A percentile compares a stretch with the other conserved stretches of the same genome.
Conservation (phyloP, 148 eudicot genomes). For the Persicaria tinctoria region DNA sequence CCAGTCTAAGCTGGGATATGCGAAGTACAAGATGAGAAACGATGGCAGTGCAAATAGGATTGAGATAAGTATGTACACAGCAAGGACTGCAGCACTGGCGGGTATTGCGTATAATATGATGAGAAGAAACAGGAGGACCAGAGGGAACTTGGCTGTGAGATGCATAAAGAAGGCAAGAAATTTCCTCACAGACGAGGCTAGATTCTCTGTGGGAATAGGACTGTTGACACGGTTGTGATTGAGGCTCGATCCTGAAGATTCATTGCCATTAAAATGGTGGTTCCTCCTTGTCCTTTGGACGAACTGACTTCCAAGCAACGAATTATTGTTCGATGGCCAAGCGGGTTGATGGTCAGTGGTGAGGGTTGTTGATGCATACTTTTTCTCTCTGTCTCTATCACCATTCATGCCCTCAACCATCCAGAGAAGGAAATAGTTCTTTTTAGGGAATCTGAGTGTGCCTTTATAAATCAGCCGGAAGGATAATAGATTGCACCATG, state of each 20-base stretch:
- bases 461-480: slow-evolving; percentile 42
- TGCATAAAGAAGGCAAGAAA: slow-evolving; percentile 47
- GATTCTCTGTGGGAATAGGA: slow-evolving; percentile 23
- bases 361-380: slow-evolving; percentile 13
- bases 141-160: slow-evolving; percentile 48
- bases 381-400: slow-evolving; percentile 31
- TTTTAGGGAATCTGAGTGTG: slow-evolving; percentile 43
- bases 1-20: slow-evolving; percentile 64
- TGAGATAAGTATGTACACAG: slow-evolving; percentile 51
- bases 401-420: slow-evolving; percentile 72
- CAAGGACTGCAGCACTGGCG: slow-evolving; percentile 54
- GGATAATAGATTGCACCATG: slow-evolving; percentile 56
- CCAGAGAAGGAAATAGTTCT: slow-evolving; percentile 59
- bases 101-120: slow-evolving; percentile 54
- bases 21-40: slow-evolving; percentile 50
- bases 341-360: slow-evolving; percentile 22
- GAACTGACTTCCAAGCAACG: slow-evolving; percentile 16
- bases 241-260: slow-evolving; percentile 14
- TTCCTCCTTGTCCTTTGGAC: slow-evolving; percentile 7
- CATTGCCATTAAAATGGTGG: background rate
- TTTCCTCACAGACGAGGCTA: slow-evolving; percentile 37
- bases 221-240: slow-evolving; percentile 9
- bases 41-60: slow-evolving; percentile 55
- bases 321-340: slow-evolving; percentile 16
- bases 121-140: slow-evolving; percentile 51